These are phyloP conservation scores for Cyclotella atomus DNA, from an alignment of 108 stramenopile genomes.

Conservation along the genomic window DNA sequence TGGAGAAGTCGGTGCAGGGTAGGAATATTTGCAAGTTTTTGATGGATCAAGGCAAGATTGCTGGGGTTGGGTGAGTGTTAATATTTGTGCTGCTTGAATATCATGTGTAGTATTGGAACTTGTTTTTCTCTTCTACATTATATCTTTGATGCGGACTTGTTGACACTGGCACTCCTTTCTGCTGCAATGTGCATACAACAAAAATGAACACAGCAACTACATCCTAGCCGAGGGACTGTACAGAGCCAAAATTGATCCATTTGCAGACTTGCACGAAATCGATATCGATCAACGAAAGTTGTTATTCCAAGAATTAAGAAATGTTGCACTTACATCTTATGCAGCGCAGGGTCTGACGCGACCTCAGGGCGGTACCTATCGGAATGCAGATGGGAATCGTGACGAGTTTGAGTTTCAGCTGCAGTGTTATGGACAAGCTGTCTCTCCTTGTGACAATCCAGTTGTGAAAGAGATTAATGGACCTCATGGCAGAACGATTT, in stretches of 20 bases:
- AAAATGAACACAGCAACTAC: constrained; percentile 87
- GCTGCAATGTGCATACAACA: too few species aligned
- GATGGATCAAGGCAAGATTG: constrained; percentile 77
- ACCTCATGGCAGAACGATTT: constrained; percentile 81
- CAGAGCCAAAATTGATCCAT: constrained; percentile 76
- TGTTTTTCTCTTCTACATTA: too few species aligned
- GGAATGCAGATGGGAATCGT: constrained; percentile 48
- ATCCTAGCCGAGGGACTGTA: constrained; percentile 86
- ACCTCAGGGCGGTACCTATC: constrained; percentile 57
- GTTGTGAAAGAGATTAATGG: constrained; percentile 71
- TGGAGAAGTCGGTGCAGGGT: constrained; percentile 47
- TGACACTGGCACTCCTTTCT: too few species aligned
- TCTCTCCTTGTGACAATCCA: constrained; percentile 57
- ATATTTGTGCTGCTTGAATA: too few species aligned
- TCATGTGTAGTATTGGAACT: too few species aligned
- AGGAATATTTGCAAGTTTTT: constrained; percentile 85
- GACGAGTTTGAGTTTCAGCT: constrained; percentile 74
- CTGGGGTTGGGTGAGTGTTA: constrained; percentile 49
- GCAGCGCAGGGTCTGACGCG: constrained; percentile 64
- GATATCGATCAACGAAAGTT: constrained; percentile 33
- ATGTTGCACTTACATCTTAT: constrained; percentile 62
- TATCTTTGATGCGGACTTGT: too few species aligned
- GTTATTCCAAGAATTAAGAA: constrained; percentile 57
- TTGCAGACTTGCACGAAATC: constrained; percentile 67
- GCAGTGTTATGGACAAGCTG: constrained; percentile 72